These are phyloP conservation scores for Tulasnella sp. DNA, from an alignment of 768 basidiomycete genomes.

Conservation along the genomic window DNA sequence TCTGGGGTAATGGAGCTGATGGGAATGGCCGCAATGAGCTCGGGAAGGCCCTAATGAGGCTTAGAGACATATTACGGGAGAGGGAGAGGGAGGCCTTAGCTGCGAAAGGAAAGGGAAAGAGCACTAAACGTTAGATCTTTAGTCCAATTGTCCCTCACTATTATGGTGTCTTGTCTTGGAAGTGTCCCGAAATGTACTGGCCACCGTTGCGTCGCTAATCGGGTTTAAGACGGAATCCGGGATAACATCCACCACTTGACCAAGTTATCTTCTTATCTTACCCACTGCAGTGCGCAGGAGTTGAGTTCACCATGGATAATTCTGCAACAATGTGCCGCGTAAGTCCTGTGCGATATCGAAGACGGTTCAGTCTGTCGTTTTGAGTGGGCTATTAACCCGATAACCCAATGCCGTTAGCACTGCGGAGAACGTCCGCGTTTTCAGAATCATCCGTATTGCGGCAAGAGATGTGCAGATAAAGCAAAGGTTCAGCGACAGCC, in stretches of 20 bases:
- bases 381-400: background rate
- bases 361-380: background rate
- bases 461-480: background rate
- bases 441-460: background rate
- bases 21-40: conserved; percentile 30
- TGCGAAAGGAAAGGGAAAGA: background rate
- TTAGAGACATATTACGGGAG: background rate
- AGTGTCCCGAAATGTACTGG: background rate
- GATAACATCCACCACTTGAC: background rate
- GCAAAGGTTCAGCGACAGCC: background rate
- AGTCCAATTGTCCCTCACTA: background rate
- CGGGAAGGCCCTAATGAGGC: conserved; percentile 30
- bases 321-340: background rate
- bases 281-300: background rate
- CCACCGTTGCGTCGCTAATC: background rate
- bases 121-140: background rate
- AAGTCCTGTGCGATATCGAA: background rate
- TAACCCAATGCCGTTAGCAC: background rate
- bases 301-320: background rate
- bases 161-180: background rate
- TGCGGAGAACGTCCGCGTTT: background rate
- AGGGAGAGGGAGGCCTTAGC: background rate
- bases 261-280: background rate
- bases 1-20: conserved; percentile 30
- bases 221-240: background rate